These are phyloP conservation scores for Globisporangium okanoganense DNA, from an alignment of 352 stramenopile species.

Conservation along the genomic window DNA sequence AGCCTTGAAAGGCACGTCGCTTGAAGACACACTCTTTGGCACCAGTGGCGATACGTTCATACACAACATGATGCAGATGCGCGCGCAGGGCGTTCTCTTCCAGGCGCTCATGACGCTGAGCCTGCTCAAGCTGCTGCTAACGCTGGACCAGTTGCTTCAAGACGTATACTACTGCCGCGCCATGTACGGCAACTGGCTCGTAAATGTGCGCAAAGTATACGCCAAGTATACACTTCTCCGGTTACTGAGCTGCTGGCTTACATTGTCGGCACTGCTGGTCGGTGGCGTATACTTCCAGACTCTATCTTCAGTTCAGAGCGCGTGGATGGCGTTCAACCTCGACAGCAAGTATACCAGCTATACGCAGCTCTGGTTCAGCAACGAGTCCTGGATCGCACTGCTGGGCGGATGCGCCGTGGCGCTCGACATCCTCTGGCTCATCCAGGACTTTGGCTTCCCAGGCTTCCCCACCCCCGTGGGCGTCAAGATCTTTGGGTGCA, in stretches of 20 bases:
- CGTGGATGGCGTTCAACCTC: slow-evolving; percentile 25
- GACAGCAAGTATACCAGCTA: background rate
- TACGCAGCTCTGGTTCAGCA: slow-evolving; percentile 26
- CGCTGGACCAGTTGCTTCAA: slow-evolving; percentile 42
- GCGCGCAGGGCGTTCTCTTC: slow-evolving; percentile 30
- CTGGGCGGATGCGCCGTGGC: slow-evolving; percentile 28
- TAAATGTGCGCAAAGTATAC: slow-evolving; percentile 24
- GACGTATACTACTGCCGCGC: slow-evolving; percentile 23
- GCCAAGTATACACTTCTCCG: slow-evolving; percentile 19
- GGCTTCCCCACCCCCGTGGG: slow-evolving; percentile 31
- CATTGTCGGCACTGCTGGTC: slow-evolving; percentile 16
- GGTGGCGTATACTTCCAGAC: slow-evolving; percentile 26
- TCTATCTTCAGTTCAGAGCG: slow-evolving; percentile 19
- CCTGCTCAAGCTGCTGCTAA: slow-evolving; percentile 33
- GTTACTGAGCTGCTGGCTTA: slow-evolving; percentile 24
- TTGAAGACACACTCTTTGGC: slow-evolving; percentile 18
- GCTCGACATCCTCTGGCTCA: slow-evolving; percentile 46
- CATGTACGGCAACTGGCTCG: slow-evolving; percentile 29
- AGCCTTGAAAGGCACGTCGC: slow-evolving; percentile 9
- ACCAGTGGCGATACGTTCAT: background rate
- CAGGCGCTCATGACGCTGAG: slow-evolving; percentile 35
- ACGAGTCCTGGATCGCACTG: slow-evolving; percentile 36
- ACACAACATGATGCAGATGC: slow-evolving; percentile 24
- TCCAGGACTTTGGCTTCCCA: slow-evolving; percentile 54
- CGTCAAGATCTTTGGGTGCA: slow-evolving; percentile 36